Conservation (phyloP, 1,284 basidiomycete species). For the Pholiota adiposa region DNA sequence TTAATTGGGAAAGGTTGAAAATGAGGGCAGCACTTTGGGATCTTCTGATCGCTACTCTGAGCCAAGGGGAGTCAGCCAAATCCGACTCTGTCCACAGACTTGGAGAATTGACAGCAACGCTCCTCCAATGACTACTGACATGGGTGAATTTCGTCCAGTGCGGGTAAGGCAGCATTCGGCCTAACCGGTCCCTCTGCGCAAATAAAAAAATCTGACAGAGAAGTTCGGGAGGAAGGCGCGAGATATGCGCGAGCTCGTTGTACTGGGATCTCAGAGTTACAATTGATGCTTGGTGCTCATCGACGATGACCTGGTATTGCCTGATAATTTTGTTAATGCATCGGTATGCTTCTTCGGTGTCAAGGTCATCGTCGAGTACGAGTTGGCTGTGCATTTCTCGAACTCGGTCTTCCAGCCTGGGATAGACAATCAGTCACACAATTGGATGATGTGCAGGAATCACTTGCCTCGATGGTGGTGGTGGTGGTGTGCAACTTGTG, state of each 20-base stretch:
- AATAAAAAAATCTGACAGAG: conserved; percentile 23
- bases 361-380: background rate
- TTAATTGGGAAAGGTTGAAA: conserved; percentile 20
- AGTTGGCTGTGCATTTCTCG: background rate
- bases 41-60: conserved; percentile 28
- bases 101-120: conserved; percentile 12
- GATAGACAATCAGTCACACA: too few relatives aligned
- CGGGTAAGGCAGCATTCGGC: background rate
- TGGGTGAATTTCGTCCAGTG: conserved; percentile 14
- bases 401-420: too few relatives aligned
- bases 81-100: conserved; percentile 16
- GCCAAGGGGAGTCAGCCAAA: conserved; percentile 24
- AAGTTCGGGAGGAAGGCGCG: conserved; percentile 32
- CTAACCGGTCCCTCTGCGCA: background rate
- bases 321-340: conserved; percentile 21
- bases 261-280: conserved; percentile 10
- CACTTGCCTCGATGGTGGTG: too few relatives aligned
- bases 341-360: background rate
- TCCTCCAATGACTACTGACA: conserved; percentile 15
- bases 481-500: too few relatives aligned
- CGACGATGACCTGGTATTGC: too few relatives aligned
- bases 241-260: conserved; percentile 21
- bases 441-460: too few relatives aligned
- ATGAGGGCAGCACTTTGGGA: conserved; percentile 30
- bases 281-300: conserved; percentile 11